These are phyloP conservation scores for Rhododendron vialii DNA, from an alignment of 148 eudicot species.

Conservation along the genomic window DNA sequence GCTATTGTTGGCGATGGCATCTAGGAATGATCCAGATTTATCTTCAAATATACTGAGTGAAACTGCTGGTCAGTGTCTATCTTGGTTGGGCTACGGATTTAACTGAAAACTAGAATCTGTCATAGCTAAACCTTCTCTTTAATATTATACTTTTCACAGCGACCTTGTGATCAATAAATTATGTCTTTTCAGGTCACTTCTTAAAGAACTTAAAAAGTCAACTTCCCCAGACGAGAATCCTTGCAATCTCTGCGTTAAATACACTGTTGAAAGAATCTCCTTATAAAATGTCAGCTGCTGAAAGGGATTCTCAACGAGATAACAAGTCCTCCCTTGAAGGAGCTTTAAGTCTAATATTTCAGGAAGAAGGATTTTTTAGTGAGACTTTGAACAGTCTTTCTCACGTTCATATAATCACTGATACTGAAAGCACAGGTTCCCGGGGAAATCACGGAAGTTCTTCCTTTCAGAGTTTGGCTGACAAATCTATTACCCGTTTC, in stretches of 20 bases:
- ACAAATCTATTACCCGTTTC: slow-evolving; percentile 94
- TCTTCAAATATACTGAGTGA: slow-evolving; percentile 62
- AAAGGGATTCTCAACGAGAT: slow-evolving; percentile 29
- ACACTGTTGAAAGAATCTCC: slow-evolving; percentile 88
- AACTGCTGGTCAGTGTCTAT: slow-evolving; percentile 69
- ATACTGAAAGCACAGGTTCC: slow-evolving; percentile 62
- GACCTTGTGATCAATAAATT: slow-evolving; percentile 1
- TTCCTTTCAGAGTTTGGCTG: slow-evolving; percentile 90
- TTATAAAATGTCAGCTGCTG: slow-evolving; percentile 55
- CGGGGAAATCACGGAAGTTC: slow-evolving; percentile 70
- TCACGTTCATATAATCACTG: slow-evolving; percentile 81
- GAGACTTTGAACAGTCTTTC: slow-evolving; percentile 88
- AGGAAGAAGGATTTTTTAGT: slow-evolving; percentile 89
- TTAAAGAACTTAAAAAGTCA: slow-evolving; percentile 87
- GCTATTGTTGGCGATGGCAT: slow-evolving; percentile 85
- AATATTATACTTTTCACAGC: too few relatives aligned
- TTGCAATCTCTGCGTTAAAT: slow-evolving; percentile 97
- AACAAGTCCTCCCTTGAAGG: slow-evolving; percentile 76
- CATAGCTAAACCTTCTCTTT: neutral
- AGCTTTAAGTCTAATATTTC: slow-evolving; percentile 62
- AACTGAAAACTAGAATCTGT: neutral
- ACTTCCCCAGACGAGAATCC: slow-evolving; percentile 94
- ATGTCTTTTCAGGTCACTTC: slow-evolving; percentile 77
- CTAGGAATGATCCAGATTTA: slow-evolving; percentile 60
- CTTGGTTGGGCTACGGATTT: slow-evolving; percentile 9